Percentiles rank a stretch among this genome's conserved stretches.
Evolutionary conservation across 1,284 basidiomycete genomes (phyloP).

Genomic region (Blastosporella zonata): DNA sequence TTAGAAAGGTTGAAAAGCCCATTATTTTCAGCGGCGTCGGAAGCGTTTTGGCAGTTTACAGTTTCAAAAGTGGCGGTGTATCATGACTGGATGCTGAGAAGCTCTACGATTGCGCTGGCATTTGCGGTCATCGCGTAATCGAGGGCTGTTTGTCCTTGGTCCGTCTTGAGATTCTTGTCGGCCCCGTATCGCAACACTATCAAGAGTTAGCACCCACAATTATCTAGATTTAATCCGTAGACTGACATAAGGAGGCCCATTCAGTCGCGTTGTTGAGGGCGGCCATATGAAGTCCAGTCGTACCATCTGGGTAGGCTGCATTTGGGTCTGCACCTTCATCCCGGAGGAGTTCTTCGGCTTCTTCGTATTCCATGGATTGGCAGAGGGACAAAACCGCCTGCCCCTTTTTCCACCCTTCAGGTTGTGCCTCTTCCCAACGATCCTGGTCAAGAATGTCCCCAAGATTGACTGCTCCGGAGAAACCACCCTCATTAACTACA

Average conservation of each 20-base stretch:
- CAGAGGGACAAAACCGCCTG: slow-evolving; percentile 13
- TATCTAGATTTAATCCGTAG: not conserved
- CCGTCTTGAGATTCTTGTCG: slow-evolving; percentile 8
- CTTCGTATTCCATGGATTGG: slow-evolving; percentile 8
- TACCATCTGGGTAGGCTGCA: slow-evolving; percentile 15
- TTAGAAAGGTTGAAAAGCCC: no score
- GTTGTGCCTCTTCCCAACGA: slow-evolving; percentile 15
- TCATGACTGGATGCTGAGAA: no score
- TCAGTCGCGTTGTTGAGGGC: slow-evolving; percentile 12
- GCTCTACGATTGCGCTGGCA: slow-evolving; percentile 3
- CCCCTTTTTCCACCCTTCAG: slow-evolving; percentile 14
- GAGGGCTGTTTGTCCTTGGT: slow-evolving; percentile 5
- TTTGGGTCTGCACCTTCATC: slow-evolving; percentile 13
- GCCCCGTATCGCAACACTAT: slow-evolving; percentile 10
- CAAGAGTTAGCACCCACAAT: not conserved
- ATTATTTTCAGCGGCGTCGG: no score
- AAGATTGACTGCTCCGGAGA: slow-evolving; percentile 12
- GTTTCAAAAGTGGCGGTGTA: no score
- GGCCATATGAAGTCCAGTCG: slow-evolving; percentile 17
- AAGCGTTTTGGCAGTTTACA: no score
- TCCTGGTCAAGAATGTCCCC: slow-evolving; percentile 13
- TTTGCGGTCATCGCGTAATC: slow-evolving; percentile 8
- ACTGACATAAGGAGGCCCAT: slow-evolving; percentile 16
- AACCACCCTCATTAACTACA: slow-evolving; percentile 13
- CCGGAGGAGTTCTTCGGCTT: slow-evolving; percentile 11